phyloP scores from a whole-genome alignment of 208 protist genomes.

The Trypanosoma conorhini region DNA sequence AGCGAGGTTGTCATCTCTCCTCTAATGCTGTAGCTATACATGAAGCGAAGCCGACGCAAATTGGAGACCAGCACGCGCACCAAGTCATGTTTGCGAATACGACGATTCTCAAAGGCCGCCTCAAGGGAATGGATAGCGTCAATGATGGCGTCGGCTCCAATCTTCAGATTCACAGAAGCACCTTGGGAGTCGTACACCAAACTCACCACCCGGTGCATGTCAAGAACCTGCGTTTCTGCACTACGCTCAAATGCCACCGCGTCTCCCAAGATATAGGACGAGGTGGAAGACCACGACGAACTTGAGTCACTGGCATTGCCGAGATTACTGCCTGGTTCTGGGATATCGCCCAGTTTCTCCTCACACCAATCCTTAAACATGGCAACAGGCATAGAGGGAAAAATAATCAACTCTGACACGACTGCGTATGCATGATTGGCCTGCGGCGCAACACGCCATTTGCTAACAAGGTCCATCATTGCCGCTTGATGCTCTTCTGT shows the following conservation, averaged over 20 bases:
- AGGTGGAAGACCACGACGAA: constrained; percentile 13
- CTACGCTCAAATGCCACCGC: constrained; percentile 78
- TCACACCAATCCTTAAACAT: constrained; percentile 31
- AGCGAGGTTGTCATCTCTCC: constrained; percentile 46
- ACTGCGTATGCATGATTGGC: constrained; percentile 19
- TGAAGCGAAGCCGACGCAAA: constrained; percentile 65
- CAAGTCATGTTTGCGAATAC: constrained; percentile 73
- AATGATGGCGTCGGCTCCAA: constrained; percentile 65
- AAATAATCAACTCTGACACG: constrained; percentile 13
- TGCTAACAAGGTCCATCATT: constrained; percentile 23
- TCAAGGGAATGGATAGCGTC: constrained; percentile 59
- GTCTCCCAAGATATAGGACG: constrained; percentile 55
- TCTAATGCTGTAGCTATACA: constrained; percentile 59
- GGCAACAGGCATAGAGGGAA: constrained; percentile 26
- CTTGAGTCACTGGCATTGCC: constrained; percentile 26
- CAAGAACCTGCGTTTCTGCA: constrained; percentile 70
- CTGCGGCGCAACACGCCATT: constrained; percentile 9
- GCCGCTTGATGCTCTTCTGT: not conserved
- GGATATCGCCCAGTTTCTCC: constrained; percentile 1
- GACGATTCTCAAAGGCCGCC: constrained; percentile 43
- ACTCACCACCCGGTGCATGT: constrained; percentile 76
- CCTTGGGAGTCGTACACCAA: constrained; percentile 86
- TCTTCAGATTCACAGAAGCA: constrained; percentile 63
- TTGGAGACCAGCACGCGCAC: constrained; percentile 69
- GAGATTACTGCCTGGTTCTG: not conserved